Base-by-base conservation (phyloP, 2,329 filamentous ascomycete genomes). In the Calonectria hongkongensis region DNA sequence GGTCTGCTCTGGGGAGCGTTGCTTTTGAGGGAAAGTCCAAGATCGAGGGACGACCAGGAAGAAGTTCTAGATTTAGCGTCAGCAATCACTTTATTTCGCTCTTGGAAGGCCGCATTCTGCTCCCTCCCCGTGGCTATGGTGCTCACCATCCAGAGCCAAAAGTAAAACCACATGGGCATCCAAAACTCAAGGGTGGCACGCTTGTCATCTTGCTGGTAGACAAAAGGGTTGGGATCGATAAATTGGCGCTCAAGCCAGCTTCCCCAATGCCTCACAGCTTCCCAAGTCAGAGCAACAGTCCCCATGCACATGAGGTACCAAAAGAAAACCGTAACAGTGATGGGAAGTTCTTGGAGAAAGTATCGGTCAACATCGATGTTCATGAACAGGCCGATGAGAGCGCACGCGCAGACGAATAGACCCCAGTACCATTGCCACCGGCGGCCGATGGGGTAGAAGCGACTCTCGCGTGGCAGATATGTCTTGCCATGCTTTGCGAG, bases 391-490 rank as follows among this genome's bases (percentile, higher is more conserved):
- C 93, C 93, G 80, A 95, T 89, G 66, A 94, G 85, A 43, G 90
- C 93, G 71, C 89, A 89, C 6, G 87, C 89, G 68, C 89, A 91
- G 28, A 92, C 86, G 70, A 92, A 88, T 41, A 90, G 83, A 78
- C 89, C 90, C 93, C 94, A 96, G 83, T 95, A 96, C 94, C 94
- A 96, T 82, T 94, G 93, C 93, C 93, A 95, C 76, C 94, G 88
- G 63, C 94, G 88, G 13, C 94, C 93, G 67, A 95, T 88, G 21
- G 93, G 88, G 67, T 88, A 89, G 84, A 94, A 95, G 71, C 93
- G 88, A 81, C 91, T 93, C 78, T 93, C 89, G 21, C 86, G 84
- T 1, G 92, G 91, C 12, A 95, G 84, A 78, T 90, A 89, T 2
- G 89, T 85, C 58, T 86, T 87, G 66, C 92, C 92, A 78, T 94